Conservation (phyloP, 257 asterid genomes). For the Solanum appendiculatum region DNA sequence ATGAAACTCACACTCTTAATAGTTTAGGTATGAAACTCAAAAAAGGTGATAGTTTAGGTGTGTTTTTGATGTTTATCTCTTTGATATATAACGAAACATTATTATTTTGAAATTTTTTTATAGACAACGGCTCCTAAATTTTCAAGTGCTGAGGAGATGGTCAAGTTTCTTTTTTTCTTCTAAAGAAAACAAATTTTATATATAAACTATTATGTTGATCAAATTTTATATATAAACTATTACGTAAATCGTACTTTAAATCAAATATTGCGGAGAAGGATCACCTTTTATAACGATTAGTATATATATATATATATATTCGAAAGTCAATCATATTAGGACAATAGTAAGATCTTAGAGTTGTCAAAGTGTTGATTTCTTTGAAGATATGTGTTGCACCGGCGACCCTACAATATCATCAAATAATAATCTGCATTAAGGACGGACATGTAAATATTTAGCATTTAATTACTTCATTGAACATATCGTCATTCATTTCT, state of each 20-base stretch:
- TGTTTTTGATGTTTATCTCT: no score
- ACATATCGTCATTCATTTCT: not conserved
- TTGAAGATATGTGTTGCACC: not conserved
- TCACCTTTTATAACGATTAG: not conserved
- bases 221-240: no score
- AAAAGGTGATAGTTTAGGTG: no score
- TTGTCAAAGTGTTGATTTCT: not conserved
- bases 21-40: no score
- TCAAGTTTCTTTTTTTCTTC: not conserved
- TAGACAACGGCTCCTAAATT: not conserved
- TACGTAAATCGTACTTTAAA: no score
- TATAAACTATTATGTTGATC: no score
- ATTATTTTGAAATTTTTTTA: no score
- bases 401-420: not conserved
- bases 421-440: not conserved
- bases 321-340: not conserved
- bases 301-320: no score
- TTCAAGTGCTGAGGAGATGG: not conserved
- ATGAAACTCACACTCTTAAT: no score
- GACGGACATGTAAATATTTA: not conserved
- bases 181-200: no score
- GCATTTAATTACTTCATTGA: not conserved
- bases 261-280: not conserved
- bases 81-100: no score
- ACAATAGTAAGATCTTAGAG: not conserved